A percentile compares a stretch with the other conserved stretches of the same genome.
Conservation (phyloP, 305 asterid genomes). For the Solanum chacoense region DNA sequence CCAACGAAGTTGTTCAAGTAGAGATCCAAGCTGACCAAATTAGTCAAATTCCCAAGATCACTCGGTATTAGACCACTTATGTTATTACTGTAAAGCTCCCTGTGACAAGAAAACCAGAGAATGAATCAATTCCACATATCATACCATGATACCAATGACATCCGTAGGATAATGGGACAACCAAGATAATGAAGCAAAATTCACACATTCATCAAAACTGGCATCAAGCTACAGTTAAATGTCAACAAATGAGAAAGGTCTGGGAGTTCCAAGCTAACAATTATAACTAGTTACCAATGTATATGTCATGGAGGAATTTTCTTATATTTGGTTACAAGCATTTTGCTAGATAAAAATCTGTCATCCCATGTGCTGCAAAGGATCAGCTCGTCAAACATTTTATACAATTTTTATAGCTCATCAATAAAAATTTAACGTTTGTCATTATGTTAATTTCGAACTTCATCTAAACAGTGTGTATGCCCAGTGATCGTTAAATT, state of each 20-base stretch:
- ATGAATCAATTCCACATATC: neutral
- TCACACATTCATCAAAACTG: neutral
- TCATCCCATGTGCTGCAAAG: neutral
- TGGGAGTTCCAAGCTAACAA: neutral
- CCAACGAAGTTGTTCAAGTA: constrained; percentile 79
- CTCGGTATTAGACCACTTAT: constrained; percentile 74
- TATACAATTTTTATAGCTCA: neutral
- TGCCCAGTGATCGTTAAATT: neutral
- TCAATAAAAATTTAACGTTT: neutral
- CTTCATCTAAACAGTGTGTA: neutral
- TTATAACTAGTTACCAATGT: neutral
- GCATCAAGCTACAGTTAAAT: neutral
- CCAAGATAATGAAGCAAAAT: neutral
- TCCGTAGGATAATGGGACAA: neutral
- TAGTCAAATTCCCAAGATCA: constrained; percentile 87
- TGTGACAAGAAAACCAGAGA: constrained; percentile 12
- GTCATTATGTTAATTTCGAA: neutral
- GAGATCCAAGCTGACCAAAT: constrained; percentile 95
- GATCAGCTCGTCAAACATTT: neutral
- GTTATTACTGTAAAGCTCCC: constrained; percentile 93
- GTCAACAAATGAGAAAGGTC: neutral
- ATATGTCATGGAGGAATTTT: neutral
- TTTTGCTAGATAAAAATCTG: neutral
- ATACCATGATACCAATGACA: neutral
- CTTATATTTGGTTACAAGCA: neutral